Evolutionary conservation across 129 eudicot genomes (phyloP), one percentile per base, ranked within the genome.

Genomic region (Ambrosia trifida): DNA sequence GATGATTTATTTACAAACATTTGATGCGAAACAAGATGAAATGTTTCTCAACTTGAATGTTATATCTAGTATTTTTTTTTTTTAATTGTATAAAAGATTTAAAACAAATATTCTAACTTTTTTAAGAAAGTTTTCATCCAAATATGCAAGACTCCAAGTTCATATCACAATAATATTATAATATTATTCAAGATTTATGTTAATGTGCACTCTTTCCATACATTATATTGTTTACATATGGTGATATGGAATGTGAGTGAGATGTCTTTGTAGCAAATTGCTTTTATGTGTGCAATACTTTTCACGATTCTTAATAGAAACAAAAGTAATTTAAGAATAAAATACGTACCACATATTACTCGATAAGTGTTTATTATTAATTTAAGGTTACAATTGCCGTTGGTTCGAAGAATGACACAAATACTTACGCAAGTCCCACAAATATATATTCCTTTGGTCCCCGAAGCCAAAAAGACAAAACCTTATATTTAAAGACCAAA

Each of bases 391-490:
- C 19, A 59, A 76, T 44, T n/a, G 36, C 4, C 38, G 58, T 38
- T 69, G 47, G 70, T 69, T 69, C 40, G 32, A 70, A 24, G 72
- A 31, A 77, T 40, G 72, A 63, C 64, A 72, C 72, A 69, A 69
- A 63, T 62, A 51, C 56, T 77, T 45, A 52, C 71, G 51, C 59
- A 77, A 77, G 76, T 77, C 72, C 76, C 76, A 77, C 76, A 41
- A 70, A 40, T 62, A 30, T 18, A 66, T 77, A 70, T 77, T 70
- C 81, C 57, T 70, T 77, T 77, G 63, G 72, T 77, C 81, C 33
- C 57, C 58, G 13, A 40, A 16, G 31, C 57, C 12, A 62, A 69
- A 52, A 77, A 5, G 76, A 70, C 56, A 53, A 76, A 52, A 69
- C 36, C 24, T 68, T 6, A 64, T 38, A 43, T 75, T 54, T 16